These are phyloP conservation scores for Trichophyton simii DNA, from an alignment of 2,329 filamentous ascomycete genomes.

Conservation along the genomic window DNA sequence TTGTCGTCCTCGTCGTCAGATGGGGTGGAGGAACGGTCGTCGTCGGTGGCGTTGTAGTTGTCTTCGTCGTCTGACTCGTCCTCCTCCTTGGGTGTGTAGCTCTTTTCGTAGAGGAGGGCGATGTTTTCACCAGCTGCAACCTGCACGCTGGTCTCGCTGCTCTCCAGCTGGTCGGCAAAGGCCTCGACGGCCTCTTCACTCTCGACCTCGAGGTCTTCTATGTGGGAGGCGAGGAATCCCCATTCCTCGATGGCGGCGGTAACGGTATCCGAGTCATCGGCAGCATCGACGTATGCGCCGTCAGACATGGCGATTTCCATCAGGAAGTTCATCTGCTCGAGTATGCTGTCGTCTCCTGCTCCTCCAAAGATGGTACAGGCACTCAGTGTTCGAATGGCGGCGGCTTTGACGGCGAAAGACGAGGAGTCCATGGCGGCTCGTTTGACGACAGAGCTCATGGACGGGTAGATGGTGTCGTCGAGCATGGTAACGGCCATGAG, in stretches of 20 bases:
- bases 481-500: constrained; percentile 57
- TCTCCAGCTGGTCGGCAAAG: constrained; percentile 76
- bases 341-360: constrained; percentile 52
- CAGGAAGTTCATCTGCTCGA: constrained; percentile 62
- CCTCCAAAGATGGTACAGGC: constrained; percentile 66
- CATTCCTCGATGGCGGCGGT: constrained; percentile 64
- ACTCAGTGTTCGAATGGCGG: constrained; percentile 60
- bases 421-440: constrained; percentile 54
- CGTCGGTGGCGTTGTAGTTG: constrained; percentile 33
- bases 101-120: constrained; percentile 68
- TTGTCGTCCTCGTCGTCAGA: constrained; percentile 26
- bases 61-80: constrained; percentile 42
- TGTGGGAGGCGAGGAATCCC: constrained; percentile 65
- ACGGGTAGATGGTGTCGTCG: constrained; percentile 54
- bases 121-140: constrained; percentile 68
- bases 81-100: constrained; percentile 46
- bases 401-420: constrained; percentile 51
- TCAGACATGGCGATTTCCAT: constrained; percentile 70
- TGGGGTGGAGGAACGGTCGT: constrained; percentile 26
- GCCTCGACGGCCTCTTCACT: constrained; percentile 64
- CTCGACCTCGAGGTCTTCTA: constrained; percentile 60
- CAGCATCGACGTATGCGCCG: constrained; percentile 57
- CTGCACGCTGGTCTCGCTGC: constrained; percentile 58
- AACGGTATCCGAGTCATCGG: constrained; percentile 59
- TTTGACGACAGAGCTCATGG: constrained; percentile 47